phyloP scores from a whole-genome alignment of 1,139 yeast species.

The Petasospora rhodanensis region DNA sequence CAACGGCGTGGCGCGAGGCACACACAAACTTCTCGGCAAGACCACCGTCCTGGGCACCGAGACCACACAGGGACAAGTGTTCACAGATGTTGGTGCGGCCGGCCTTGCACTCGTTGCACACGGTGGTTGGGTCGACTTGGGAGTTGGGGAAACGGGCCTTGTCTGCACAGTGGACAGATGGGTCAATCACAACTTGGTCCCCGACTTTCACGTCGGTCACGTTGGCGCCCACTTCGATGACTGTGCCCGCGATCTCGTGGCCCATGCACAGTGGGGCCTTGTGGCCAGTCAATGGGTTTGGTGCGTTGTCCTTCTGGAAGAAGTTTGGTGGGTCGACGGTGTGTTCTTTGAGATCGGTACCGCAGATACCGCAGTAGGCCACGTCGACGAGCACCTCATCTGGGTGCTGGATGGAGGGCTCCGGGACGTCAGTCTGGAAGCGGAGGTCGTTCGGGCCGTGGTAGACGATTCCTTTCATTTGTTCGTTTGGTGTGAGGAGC shows the following conservation, averaged over 20 bases:
- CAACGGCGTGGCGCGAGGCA: conserved; percentile 41
- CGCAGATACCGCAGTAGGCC: conserved; percentile 48
- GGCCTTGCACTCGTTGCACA: conserved; percentile 42
- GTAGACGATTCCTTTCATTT: conserved; percentile 42
- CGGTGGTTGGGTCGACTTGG: conserved; percentile 18
- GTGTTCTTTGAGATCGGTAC: conserved; percentile 44
- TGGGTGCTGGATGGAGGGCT: conserved; percentile 33
- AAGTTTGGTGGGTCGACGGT: conserved; percentile 44
- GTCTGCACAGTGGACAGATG: conserved; percentile 48
- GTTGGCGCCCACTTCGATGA: conserved; percentile 31
- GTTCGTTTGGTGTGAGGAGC: too few species aligned
- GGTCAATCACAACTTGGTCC: conserved; percentile 45
- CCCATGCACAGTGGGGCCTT: conserved; percentile 43
- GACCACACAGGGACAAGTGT: conserved; percentile 38
- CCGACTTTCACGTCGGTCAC: conserved; percentile 34
- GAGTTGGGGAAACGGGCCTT: conserved; percentile 28
- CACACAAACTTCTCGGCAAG: conserved; percentile 46
- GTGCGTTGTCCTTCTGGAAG: conserved; percentile 30
- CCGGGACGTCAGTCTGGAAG: conserved; percentile 32
- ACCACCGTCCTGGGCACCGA: conserved; percentile 48
- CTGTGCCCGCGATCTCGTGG: conserved; percentile 48
- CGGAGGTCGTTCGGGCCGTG: conserved; percentile 39
- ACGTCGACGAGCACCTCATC: conserved; percentile 43
- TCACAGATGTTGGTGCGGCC: conserved; percentile 46
- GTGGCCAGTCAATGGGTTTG: conserved; percentile 31